phyloP scores from a whole-genome alignment of 345 rosid species.

The Corchorus capsularis region DNA sequence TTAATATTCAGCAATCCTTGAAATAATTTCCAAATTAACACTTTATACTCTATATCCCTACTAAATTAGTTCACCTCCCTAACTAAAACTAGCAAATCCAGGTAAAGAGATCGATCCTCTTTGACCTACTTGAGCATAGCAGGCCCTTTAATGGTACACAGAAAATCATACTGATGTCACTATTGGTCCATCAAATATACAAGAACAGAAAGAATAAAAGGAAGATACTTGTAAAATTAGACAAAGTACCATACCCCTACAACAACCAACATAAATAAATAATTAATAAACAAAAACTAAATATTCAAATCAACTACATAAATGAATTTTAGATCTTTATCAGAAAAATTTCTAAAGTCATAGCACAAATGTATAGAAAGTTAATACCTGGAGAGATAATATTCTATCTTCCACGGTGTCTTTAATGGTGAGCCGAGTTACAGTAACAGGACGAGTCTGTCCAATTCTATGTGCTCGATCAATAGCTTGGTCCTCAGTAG shows the following conservation, averaged over 20 bases:
- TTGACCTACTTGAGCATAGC: not conserved
- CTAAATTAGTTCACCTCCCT: not conserved
- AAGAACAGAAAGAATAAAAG: not conserved
- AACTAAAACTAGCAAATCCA: conserved; percentile 2
- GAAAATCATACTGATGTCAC: conserved; percentile 4
- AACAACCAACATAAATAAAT: too few relatives aligned
- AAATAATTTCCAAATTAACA: not conserved
- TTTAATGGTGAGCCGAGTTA: conserved; percentile 79
- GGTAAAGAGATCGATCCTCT: not conserved
- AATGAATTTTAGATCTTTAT: conserved; percentile 5
- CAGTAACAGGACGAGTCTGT: conserved; percentile 93
- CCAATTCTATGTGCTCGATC: conserved; percentile 99
- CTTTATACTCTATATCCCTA: not conserved
- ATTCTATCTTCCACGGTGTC: conserved; percentile 92
- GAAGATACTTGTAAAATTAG: not conserved
- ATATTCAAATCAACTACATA: not conserved
- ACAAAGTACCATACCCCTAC: too few relatives aligned
- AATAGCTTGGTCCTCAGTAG: conserved; percentile 94
- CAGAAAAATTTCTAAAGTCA: conserved; percentile 7
- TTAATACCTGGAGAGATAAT: conserved; percentile 78
- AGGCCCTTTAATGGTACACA: not conserved
- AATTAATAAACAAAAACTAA: not conserved
- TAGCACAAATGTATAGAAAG: conserved; percentile 6
- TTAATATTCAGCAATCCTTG: not conserved
- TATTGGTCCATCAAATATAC: not conserved